phyloP scores from a whole-genome alignment of 2,329 filamentous ascomycete genomes.

The Ascochyta clinopodiicola region DNA sequence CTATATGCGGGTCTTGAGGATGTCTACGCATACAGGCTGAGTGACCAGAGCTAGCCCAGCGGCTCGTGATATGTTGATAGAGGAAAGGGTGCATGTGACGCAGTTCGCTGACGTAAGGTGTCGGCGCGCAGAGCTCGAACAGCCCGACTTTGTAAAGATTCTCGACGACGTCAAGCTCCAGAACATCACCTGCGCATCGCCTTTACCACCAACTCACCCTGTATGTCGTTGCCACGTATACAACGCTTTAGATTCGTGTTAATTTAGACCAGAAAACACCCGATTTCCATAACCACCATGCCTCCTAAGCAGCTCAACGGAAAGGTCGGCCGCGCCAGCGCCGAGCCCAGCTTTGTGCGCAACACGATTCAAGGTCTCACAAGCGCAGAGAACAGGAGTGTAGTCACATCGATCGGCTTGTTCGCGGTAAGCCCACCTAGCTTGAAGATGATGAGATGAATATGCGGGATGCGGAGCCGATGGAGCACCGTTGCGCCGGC shows the following conservation, averaged over 20 bases:
- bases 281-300: constrained; percentile 26
- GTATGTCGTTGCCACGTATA: constrained; percentile 9
- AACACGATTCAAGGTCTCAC: constrained; percentile 51
- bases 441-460: constrained; percentile 7
- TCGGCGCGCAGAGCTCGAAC: constrained; percentile 6
- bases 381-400: constrained; percentile 56
- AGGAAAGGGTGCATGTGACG: not conserved
- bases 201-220: not conserved
- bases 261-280: not conserved
- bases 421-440: constrained; percentile 56
- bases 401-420: constrained; percentile 56
- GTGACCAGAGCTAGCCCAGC: no score
- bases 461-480: constrained; percentile 13
- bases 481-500: not conserved
- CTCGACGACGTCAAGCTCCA: constrained; percentile 31
- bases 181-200: constrained; percentile 13
- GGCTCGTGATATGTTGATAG: no score
- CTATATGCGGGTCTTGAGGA: not conserved
- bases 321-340: constrained; percentile 36
- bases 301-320: constrained; percentile 38
- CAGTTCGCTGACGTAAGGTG: constrained; percentile 1
- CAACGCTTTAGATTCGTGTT: not conserved
- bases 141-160: constrained; percentile 31
- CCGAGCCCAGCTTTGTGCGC: constrained; percentile 50
- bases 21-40: no score